Evolutionary conservation across 352 stramenopile genomes (phyloP).

Genomic region (Phytopythium boreale): DNA sequence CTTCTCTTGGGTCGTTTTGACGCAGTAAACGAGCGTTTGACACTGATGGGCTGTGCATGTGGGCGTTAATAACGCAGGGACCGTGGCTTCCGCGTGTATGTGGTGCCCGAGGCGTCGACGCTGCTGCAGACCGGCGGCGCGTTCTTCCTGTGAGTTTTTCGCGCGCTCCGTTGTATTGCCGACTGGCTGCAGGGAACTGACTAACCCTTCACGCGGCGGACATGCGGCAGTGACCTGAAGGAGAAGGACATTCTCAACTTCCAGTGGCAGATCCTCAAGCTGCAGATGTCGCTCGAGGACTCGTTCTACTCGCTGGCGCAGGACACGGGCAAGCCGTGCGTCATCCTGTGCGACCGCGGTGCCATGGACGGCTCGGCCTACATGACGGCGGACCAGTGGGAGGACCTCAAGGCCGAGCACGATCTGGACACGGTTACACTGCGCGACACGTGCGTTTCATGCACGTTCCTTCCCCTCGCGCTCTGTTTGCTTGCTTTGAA

Average conservation of each 20-base stretch:
- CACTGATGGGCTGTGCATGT: not conserved
- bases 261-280: conserved; percentile 83
- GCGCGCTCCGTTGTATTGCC: not conserved
- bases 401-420: conserved; percentile 76
- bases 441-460: conserved; percentile 59
- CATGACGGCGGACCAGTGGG: conserved; percentile 89
- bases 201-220: not conserved
- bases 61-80: conserved; percentile 36
- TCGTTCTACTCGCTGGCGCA: conserved; percentile 81
- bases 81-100: conserved; percentile 93
- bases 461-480: not conserved
- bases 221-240: conserved; percentile 54
- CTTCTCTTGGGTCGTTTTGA: not conserved
- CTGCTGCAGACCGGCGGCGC: conserved; percentile 93
- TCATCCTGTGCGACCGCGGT: conserved; percentile 95
- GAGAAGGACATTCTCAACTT: conserved; percentile 85
- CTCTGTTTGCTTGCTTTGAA: not conserved
- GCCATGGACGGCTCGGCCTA: conserved; percentile 96
- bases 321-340: conserved; percentile 78
- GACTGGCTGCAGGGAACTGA: not conserved
- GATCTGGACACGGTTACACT: conserved; percentile 84
- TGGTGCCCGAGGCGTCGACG: conserved; percentile 94
- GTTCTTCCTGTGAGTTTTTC: conserved; percentile 69
- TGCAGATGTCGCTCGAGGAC: conserved; percentile 83
- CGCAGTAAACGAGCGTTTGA: not conserved